Percentiles rank a stretch among this genome's conserved stretches.
phyloP scores from a whole-genome alignment of 352 stramenopile genomes.

The Pythium oligandrum region DNA sequence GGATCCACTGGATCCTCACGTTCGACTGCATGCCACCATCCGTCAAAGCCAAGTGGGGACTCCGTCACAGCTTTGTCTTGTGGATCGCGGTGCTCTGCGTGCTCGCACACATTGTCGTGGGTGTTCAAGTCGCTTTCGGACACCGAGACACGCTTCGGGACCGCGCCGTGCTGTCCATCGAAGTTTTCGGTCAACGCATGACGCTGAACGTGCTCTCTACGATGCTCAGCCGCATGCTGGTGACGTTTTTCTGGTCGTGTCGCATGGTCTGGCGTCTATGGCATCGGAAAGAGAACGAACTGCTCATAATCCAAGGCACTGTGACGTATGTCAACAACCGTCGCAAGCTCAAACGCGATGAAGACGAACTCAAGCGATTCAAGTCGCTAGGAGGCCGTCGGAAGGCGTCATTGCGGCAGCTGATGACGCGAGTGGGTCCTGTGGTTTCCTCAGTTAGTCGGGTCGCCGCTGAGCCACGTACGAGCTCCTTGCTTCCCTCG shows the following conservation, averaged over 20 bases:
- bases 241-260: slow-evolving; percentile 5
- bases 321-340: slow-evolving; percentile 23
- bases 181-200: background rate
- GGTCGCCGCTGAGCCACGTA: too few relatives aligned
- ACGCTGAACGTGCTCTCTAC: slow-evolving; percentile 8
- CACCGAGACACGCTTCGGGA: background rate
- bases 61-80: slow-evolving; percentile 11
- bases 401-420: too few relatives aligned
- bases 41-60: slow-evolving; percentile 8
- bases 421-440: too few relatives aligned
- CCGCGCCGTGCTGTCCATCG: background rate
- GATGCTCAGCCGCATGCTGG: slow-evolving; percentile 12
- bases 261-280: slow-evolving; percentile 7
- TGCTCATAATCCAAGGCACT: slow-evolving; percentile 22
- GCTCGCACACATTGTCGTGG: background rate
- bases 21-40: slow-evolving; percentile 19
- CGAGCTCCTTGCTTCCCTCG: too few relatives aligned
- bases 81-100: slow-evolving; percentile 7
- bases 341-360: slow-evolving; percentile 10
- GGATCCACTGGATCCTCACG: slow-evolving; percentile 27
- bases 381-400: too few relatives aligned
- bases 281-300: slow-evolving; percentile 13
- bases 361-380: background rate
- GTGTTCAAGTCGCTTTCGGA: background rate
- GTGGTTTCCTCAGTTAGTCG: too few relatives aligned